These are phyloP conservation scores for Metschnikowia lachancei DNA, from an alignment of 805 yeast species.

Conservation along the genomic window DNA sequence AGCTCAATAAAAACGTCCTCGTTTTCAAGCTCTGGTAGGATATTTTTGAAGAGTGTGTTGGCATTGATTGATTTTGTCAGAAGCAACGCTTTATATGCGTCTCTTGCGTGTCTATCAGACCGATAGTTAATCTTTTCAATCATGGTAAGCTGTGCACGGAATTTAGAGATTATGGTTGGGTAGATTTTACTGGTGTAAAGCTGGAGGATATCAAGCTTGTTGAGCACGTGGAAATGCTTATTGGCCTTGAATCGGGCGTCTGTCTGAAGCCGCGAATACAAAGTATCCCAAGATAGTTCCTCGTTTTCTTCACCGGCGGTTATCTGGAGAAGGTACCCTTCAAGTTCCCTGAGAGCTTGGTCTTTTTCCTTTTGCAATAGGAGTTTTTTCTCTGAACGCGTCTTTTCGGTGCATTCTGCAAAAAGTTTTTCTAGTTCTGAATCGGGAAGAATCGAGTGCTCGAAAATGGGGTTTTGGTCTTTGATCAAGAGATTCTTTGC, in stretches of 20 bases:
- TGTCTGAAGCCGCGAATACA: constrained; percentile 32
- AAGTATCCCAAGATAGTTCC: constrained; percentile 37
- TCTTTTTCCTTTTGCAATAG: constrained; percentile 29
- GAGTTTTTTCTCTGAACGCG: constrained; percentile 33
- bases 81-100: constrained; percentile 51
- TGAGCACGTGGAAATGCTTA: constrained; percentile 50
- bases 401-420: constrained; percentile 43
- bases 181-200: constrained; percentile 44
- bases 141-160: constrained; percentile 22
- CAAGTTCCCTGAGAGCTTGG: constrained; percentile 54
- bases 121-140: constrained; percentile 45
- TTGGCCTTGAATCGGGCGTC: constrained; percentile 59
- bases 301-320: constrained; percentile 29
- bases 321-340: constrained; percentile 45
- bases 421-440: constrained; percentile 55
- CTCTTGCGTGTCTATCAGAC: constrained; percentile 64
- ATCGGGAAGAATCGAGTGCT: constrained; percentile 58
- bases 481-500: constrained; percentile 46
- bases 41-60: constrained; percentile 57
- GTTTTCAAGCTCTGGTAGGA: constrained; percentile 49
- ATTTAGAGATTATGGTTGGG: constrained; percentile 24
- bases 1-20: constrained; percentile 57
- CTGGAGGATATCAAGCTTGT: constrained; percentile 57
- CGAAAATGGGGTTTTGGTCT: constrained; percentile 66
- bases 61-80: constrained; percentile 41